Evolutionary conservation across 306 rosid species (phyloP), one percentile per base, ranked within the genome.

Genomic region (Vigna nakashimae): DNA sequence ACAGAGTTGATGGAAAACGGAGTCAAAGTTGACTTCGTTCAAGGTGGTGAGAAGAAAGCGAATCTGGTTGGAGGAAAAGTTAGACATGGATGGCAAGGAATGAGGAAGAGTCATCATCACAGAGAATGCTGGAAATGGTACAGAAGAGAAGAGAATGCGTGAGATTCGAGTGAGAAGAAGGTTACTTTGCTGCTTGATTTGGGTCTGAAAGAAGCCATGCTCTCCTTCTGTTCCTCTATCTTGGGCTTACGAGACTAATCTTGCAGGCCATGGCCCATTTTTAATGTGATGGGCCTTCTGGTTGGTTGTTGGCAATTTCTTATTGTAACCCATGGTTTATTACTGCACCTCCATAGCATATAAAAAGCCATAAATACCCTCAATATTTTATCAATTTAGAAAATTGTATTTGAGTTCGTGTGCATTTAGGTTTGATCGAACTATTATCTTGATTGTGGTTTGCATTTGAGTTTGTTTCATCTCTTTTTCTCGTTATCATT

Each of bases 21-120:
- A 85, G 86, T 92, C 99, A 32, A 83, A 81, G 90, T 91, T 92
- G 80, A 89, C 82, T 20, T 92, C 87, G 80, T 84, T 87, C 79
- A 92, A 76, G 77, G 93, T 86, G 69, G 79, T 91, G 51, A 96
- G 97, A 75, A 92, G 89, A 77, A 90, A 90, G 6, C 96, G 98
- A 90, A 96, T 91, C 90, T 92, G 98, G 77, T 79, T 87, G 70
- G 89, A 80, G 69, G 97, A 87, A 51, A 93, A 88, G 65, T 34
- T 84, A 77, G 87, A 65, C 97, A 94, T 90, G 76, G 79, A 74
- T 76, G 15, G 69, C 16, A 3, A 15, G 32, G 83, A 73, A 68
- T 30, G 40, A 16, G 30, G 26, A 28, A 51, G 30, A 4, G 34
- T 65, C 74, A 45, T 73, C 48, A 69, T 45, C 16, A 26, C 20